phyloP scores from a whole-genome alignment of 2,329 filamentous ascomycete species.

The Sordariomycetes sp. region DNA sequence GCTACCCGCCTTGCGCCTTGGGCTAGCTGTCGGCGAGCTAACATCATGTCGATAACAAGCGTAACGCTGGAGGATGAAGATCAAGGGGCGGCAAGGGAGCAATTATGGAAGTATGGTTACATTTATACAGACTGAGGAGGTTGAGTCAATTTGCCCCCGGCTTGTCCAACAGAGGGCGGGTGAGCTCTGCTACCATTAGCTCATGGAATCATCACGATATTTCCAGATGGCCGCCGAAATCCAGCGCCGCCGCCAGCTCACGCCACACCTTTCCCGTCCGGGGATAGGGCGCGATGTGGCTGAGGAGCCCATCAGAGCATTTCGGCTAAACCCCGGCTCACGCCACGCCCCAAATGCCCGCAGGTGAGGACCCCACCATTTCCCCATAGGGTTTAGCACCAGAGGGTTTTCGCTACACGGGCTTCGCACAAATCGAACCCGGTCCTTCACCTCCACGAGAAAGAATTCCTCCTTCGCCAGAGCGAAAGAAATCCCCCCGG shows the following conservation, averaged over 20 bases:
- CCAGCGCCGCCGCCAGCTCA: background rate
- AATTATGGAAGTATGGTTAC: background rate
- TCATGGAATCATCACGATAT: conserved; percentile 3
- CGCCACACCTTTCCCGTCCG: background rate
- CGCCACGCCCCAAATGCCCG: background rate
- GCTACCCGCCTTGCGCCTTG: conserved; percentile 17
- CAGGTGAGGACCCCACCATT: background rate
- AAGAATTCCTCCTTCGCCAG: conserved; percentile 2
- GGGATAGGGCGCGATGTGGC: background rate
- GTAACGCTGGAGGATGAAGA: background rate
- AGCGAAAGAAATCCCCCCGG: background rate
- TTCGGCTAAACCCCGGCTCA: background rate
- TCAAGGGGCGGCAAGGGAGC: background rate
- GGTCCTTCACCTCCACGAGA: conserved; percentile 3
- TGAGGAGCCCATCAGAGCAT: background rate
- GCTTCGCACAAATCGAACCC: conserved; percentile 21
- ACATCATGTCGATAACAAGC: conserved; percentile 16
- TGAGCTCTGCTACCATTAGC: background rate
- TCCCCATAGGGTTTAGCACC: conserved; percentile 19
- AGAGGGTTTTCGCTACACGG: conserved; percentile 21
- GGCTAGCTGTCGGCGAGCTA: conserved; percentile 25
- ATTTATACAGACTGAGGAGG: background rate
- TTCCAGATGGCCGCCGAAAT: background rate
- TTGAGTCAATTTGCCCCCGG: background rate
- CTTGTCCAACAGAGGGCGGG: background rate